Base-by-base conservation (phyloP, 495 filamentous ascomycete species). In the Penicillium alfredii region DNA sequence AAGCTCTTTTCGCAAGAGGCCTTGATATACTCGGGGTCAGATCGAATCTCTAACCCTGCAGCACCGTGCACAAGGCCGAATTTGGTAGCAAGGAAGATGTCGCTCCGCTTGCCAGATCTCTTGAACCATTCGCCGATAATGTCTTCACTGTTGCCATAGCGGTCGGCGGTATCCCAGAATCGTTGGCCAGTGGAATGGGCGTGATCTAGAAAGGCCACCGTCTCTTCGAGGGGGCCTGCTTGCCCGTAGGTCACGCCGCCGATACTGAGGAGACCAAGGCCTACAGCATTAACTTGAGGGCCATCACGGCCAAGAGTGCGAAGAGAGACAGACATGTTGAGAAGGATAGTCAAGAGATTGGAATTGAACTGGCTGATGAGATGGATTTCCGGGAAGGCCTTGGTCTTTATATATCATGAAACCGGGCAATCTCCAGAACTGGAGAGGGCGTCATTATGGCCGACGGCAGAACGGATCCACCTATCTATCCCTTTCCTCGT, bases 111-210 rank as follows among this genome's bases (percentile, higher is more conserved):
- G 11, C 69, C 71, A 3, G 68, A 70, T 4, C 55, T 51, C 23
- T 69, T 61, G 47, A 81, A 71, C 76, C 76, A 82, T 49, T 71
- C 66, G 0, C 69, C 74, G 8, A 78, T 56, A 0, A 80, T 45
- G 3, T 73, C 74, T 42, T 69, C 64, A 8, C 41, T 59, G 33
- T 69, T 61, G 8, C 6, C 25, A 24, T 65, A 69, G 10, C 71
- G 39, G 33, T 81, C 73, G 6, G 78, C 68, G 12, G 60, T 64
- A 42, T 82, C 80, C 80, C 80, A 82, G 41, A 73, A 73, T 0
- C 47, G 68, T n/a, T 59, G 52, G 0, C 80, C 79, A 2, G 75
- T 54, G 35, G 75, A 69, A 38, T 71, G 55, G 0, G 69, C 70
- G 8, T 59, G 55, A n/a, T 73, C 69, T 2, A 73, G 55, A 1